These are phyloP conservation scores for Rossbeevera mucosa DNA, from an alignment of 768 basidiomycete genomes.

Conservation along the genomic window DNA sequence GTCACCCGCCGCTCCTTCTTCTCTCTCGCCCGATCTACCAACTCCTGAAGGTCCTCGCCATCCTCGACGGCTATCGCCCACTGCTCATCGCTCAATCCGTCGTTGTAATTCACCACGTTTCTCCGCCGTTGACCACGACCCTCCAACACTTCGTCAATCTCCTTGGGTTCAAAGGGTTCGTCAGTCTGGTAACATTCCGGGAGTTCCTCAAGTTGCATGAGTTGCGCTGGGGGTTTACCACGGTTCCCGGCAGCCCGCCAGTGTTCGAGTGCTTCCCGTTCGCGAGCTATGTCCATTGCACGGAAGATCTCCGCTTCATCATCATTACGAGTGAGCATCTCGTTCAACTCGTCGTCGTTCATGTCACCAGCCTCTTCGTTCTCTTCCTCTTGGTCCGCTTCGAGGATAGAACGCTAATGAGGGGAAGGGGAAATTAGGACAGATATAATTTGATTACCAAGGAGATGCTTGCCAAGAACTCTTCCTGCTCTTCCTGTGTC, in stretches of 20 bases:
- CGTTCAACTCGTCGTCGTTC: slow-evolving; percentile 93
- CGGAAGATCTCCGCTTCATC: slow-evolving; percentile 74
- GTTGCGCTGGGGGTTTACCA: slow-evolving; percentile 68
- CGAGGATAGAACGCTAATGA: slow-evolving; percentile 77
- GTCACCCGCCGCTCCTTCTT: slow-evolving; percentile 60
- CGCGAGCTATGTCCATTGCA: slow-evolving; percentile 77
- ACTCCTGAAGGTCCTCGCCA: slow-evolving; percentile 73
- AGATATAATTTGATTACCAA: neutral
- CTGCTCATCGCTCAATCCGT: slow-evolving; percentile 90
- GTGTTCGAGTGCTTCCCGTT: slow-evolving; percentile 53
- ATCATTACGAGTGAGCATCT: slow-evolving; percentile 82
- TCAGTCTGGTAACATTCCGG: slow-evolving; percentile 88
- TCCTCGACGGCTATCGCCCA: slow-evolving; percentile 86
- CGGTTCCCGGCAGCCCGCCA: slow-evolving; percentile 76
- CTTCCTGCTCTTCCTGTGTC: slow-evolving; percentile 95
- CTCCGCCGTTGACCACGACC: slow-evolving; percentile 84
- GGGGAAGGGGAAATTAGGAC: slow-evolving; percentile 9
- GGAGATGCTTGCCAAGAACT: slow-evolving; percentile 64
- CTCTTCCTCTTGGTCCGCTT: slow-evolving; percentile 86
- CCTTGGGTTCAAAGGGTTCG: slow-evolving; percentile 70
- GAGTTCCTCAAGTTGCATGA: slow-evolving; percentile 86
- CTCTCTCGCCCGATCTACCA: slow-evolving; percentile 59
- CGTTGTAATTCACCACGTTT: slow-evolving; percentile 86
- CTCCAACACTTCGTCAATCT: slow-evolving; percentile 48
- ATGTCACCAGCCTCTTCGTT: slow-evolving; percentile 88